These are phyloP conservation scores for Wickerhamiella musiphila DNA, from an alignment of 805 yeast genomes.

Conservation along the genomic window DNA sequence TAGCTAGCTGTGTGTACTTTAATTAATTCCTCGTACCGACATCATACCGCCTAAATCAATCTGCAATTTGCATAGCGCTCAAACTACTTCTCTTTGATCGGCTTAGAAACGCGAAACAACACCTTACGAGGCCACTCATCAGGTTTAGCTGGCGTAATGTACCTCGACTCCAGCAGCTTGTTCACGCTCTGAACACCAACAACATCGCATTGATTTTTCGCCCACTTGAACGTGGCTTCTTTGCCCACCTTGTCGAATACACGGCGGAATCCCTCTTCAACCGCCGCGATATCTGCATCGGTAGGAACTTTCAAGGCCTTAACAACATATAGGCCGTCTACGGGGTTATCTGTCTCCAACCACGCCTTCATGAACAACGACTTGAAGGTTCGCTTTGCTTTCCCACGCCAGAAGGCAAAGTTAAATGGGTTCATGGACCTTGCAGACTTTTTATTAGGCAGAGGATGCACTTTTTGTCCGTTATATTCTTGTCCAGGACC, in stretches of 20 bases:
- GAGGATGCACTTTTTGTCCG: conserved; percentile 5
- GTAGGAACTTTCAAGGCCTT: conserved; percentile 5
- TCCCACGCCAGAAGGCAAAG: conserved; percentile 12
- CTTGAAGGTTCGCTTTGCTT: conserved; percentile 7
- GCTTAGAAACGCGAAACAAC: too few species aligned
- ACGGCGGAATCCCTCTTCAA: background rate
- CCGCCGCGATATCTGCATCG: conserved; percentile 2
- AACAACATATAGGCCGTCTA: conserved; percentile 13
- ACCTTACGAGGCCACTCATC: too few species aligned
- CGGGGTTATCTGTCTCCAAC: background rate
- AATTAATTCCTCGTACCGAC: too few species aligned
- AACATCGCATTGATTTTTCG: background rate
- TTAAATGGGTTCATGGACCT: conserved; percentile 8
- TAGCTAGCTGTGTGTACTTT: background rate
- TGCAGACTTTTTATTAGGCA: background rate
- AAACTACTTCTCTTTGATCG: too few species aligned
- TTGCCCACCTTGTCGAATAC: conserved; percentile 1
- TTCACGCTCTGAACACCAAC: conserved; percentile 1
- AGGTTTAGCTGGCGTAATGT: background rate
- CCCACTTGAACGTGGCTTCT: conserved; percentile 5
- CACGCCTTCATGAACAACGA: conserved; percentile 7
- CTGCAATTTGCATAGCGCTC: too few species aligned
- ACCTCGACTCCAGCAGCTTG: conserved; percentile 1
- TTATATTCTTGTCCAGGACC: conserved; percentile 7
- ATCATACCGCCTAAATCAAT: too few species aligned